Evolutionary conservation across 1,284 basidiomycete genomes (phyloP).

Genomic region (Xerocomus nothofagi): DNA sequence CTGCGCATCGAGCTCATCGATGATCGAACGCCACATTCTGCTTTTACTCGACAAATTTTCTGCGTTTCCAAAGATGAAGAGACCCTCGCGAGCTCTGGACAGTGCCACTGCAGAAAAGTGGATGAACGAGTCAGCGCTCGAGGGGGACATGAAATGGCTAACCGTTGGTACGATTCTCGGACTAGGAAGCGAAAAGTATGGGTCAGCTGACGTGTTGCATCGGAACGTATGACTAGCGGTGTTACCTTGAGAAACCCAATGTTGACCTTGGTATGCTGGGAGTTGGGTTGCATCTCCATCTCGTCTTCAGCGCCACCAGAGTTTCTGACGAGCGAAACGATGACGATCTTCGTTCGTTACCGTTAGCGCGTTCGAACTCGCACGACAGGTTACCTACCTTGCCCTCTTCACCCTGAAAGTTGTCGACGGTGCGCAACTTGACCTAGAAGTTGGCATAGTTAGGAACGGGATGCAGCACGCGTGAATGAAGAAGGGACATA

Average conservation of each 20-base stretch:
- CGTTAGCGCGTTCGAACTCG: constrained; percentile 2
- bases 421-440: constrained; percentile 71
- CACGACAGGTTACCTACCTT: constrained; percentile 34
- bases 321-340: constrained; percentile 71
- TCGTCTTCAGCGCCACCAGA: constrained; percentile 47
- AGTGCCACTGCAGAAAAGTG: constrained; percentile 53
- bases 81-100: constrained; percentile 70
- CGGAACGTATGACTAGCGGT: not conserved
- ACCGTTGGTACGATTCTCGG: constrained; percentile 59
- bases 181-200: constrained; percentile 35
- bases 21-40: constrained; percentile 59
- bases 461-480: not conserved
- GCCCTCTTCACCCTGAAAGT: constrained; percentile 73
- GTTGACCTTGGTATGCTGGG: constrained; percentile 35
- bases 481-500: constrained; percentile 28
- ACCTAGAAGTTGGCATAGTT: constrained; percentile 41
- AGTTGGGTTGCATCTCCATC: constrained; percentile 16
- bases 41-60: constrained; percentile 47
- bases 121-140: not conserved
- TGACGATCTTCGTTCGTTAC: constrained; percentile 50
- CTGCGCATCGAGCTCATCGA: constrained; percentile 52
- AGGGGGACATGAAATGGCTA: not conserved
- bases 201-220: not conserved
- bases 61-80: constrained; percentile 72
- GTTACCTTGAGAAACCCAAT: constrained; percentile 74